A percentile compares a stretch with the other conserved stretches of the same genome.
Evolutionary conservation across 192 early-diverging fungal genomes (phyloP).

Genomic region (Tieghemiomyces parasiticus): DNA sequence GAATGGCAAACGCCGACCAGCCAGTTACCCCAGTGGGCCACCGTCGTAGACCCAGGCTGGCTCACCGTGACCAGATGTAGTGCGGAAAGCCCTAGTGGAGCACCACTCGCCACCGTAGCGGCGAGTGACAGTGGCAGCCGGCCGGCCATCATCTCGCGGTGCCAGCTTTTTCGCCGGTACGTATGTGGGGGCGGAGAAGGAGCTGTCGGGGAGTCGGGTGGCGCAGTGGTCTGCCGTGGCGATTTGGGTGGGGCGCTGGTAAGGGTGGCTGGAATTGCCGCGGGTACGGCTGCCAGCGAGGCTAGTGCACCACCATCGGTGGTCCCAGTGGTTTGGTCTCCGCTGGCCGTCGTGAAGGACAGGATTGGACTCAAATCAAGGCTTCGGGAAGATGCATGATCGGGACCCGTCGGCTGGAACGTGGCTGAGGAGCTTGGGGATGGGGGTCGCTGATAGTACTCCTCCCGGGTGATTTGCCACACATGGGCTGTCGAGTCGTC

Average conservation of each 20-base stretch:
- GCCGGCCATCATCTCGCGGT: not conserved
- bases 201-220: no score
- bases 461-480: not conserved
- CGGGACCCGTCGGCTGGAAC: not conserved
- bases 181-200: not conserved
- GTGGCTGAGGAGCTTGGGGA: not conserved
- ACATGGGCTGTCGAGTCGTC: not conserved
- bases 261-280: no score
- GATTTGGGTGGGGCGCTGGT: no score
- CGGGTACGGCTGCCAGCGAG: no score
- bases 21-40: not conserved
- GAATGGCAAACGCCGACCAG: not conserved
- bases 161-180: not conserved
- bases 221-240: no score
- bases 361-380: not conserved
- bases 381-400: not conserved
- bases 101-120: not conserved
- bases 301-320: not conserved
- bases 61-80: not conserved
- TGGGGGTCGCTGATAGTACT: no score
- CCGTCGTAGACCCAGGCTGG: constrained; percentile 9
- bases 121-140: not conserved
- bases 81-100: not conserved
- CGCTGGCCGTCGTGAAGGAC: no score
- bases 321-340: not conserved